Percentiles rank a stretch among this genome's conserved stretches.
Evolutionary conservation across 78 protist genomes (phyloP).

Genomic region (Chrysochromulina tobinii): DNA sequence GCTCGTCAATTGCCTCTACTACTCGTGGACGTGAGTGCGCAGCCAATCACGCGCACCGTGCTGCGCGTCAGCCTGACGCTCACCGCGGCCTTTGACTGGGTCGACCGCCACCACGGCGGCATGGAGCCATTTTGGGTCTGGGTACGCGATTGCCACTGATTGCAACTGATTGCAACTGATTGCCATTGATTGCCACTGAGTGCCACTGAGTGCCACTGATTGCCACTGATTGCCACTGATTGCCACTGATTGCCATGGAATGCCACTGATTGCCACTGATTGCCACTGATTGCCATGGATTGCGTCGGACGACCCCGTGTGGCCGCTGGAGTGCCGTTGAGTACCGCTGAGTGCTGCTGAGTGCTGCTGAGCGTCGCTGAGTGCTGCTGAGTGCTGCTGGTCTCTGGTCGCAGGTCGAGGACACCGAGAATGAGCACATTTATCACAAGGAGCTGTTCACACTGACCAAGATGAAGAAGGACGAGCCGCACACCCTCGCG

Average conservation of each 20-base stretch:
- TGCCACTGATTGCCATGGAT: too few species aligned
- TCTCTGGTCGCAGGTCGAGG: conserved; percentile 53
- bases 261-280: too few species aligned
- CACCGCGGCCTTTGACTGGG: conserved; percentile 56
- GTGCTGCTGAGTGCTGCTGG: too few species aligned
- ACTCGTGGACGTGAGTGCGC: conserved; percentile 48
- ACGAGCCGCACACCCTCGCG: conserved; percentile 29
- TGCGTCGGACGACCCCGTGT: too few species aligned
- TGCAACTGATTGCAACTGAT: too few species aligned
- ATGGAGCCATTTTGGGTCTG: conserved; percentile 73
- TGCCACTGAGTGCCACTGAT: too few species aligned
- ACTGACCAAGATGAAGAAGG: neutral
- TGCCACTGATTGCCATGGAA: too few species aligned
- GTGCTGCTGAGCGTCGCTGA: too few species aligned
- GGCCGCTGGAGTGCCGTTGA: too few species aligned
- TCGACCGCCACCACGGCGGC: conserved; percentile 27
- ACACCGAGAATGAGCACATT: conserved; percentile 64
- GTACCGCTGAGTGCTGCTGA: too few species aligned
- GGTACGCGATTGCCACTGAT: conserved; percentile 22
- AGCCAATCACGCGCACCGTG: conserved; percentile 93
- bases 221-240: too few species aligned
- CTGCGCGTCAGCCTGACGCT: conserved; percentile 74
- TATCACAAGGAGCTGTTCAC: conserved; percentile 68
- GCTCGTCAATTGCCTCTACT: conserved; percentile 81
- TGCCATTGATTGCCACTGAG: too few species aligned